Conservation (phyloP, 2,329 filamentous ascomycete genomes). For the Colletotrichum sp. region DNA sequence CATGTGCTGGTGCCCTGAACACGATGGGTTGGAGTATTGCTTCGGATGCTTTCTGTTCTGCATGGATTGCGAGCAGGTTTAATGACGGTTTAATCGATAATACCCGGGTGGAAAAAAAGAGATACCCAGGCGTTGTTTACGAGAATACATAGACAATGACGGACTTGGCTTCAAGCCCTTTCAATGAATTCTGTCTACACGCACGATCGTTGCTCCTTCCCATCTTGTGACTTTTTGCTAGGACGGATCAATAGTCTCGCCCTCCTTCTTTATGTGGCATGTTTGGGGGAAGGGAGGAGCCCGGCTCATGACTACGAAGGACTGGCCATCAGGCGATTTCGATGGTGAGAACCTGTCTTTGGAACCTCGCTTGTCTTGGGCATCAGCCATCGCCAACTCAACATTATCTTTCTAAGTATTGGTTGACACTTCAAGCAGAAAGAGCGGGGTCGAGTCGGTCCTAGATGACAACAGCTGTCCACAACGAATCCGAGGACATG, state of each 20-base stretch:
- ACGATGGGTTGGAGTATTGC: background rate
- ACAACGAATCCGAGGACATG: background rate
- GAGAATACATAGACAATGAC: background rate
- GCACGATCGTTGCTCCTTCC: background rate
- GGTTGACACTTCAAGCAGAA: background rate
- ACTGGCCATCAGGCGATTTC: background rate
- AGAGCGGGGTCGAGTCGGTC: background rate
- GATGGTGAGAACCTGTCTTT: background rate
- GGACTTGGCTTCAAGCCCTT: background rate
- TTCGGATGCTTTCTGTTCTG: background rate
- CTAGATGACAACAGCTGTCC: background rate
- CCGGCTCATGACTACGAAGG: background rate
- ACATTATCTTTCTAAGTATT: background rate
- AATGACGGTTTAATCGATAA: background rate
- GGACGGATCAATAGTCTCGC: background rate
- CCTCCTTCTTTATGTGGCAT: background rate
- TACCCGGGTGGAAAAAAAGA: background rate
- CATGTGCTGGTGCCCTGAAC: background rate
- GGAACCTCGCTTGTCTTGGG: background rate
- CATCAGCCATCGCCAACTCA: background rate
- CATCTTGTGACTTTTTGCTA: background rate
- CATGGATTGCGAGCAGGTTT: background rate
- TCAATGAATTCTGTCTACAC: background rate
- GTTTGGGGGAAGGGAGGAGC: background rate
- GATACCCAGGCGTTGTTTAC: background rate